Conservation (phyloP, 169 alveolate genomes). For the Plasmodium gonderi region DNA sequence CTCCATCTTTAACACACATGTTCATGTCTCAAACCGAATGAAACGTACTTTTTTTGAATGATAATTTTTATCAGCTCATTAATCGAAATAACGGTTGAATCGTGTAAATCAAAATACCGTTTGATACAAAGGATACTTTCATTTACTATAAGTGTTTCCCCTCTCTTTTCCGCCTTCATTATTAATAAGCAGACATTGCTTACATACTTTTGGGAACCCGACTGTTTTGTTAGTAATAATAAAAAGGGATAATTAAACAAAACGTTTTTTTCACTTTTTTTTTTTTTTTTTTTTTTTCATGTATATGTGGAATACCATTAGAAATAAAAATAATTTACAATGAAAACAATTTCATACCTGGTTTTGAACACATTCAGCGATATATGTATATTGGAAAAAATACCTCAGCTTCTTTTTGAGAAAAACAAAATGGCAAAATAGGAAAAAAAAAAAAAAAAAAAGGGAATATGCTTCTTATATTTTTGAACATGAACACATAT, state of each 20-base stretch:
- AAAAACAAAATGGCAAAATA: neutral
- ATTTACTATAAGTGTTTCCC: constrained; percentile 11
- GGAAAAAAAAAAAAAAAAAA: neutral
- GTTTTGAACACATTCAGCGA: no score
- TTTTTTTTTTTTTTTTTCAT: no score
- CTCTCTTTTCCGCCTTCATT: constrained; percentile 29
- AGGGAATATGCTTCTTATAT: neutral
- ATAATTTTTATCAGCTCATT: constrained; percentile 46
- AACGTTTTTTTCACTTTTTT: neutral
- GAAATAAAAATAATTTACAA: no score
- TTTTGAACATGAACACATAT: neutral
- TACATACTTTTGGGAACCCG: neutral
- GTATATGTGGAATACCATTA: no score
- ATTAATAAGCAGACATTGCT: constrained; percentile 1
- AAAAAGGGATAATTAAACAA: neutral
- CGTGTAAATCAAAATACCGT: constrained; percentile 52
- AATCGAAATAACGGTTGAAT: constrained; percentile 18
- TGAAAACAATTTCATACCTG: no score
- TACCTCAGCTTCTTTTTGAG: neutral
- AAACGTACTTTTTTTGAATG: constrained; percentile 22
- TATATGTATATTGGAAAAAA: neutral
- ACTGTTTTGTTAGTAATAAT: neutral
- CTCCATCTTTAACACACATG: neutral
- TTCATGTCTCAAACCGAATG: neutral
- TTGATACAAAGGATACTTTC: constrained; percentile 54